Conservation (phyloP, 1,284 basidiomycete genomes). For the Clitocybe nebularis region DNA sequence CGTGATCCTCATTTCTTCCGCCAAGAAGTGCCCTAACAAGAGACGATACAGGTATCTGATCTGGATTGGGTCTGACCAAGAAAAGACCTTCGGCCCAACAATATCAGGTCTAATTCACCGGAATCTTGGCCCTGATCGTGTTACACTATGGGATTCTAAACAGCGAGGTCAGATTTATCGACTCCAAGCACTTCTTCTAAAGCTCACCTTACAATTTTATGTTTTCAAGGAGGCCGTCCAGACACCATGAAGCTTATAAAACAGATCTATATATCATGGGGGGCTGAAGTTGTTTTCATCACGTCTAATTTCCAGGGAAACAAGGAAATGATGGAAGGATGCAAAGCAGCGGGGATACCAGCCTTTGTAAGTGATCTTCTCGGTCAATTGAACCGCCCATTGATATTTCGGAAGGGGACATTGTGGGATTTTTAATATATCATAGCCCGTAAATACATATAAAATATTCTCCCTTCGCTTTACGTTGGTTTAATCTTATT, state of each 20-base stretch:
- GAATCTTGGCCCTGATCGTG: conserved; percentile 50
- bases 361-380: conserved; percentile 41
- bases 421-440: conserved; percentile 36
- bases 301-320: conserved; percentile 63
- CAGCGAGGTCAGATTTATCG: conserved; percentile 39
- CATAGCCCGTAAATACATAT: too few species aligned
- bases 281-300: conserved; percentile 61
- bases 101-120: conserved; percentile 65
- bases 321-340: conserved; percentile 66
- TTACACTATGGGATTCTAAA: conserved; percentile 62
- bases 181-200: conserved; percentile 1
- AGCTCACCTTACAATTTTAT: conserved; percentile 6
- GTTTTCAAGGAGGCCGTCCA: conserved; percentile 36
- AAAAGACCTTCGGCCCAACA: conserved; percentile 78
- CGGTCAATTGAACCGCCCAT: neutral
- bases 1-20: conserved; percentile 6
- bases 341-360: conserved; percentile 57
- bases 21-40: conserved; percentile 4
- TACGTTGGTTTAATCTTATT: neutral
- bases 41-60: conserved; percentile 52
- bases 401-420: conserved; percentile 28
- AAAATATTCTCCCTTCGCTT: neutral
- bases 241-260: conserved; percentile 44
- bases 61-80: conserved; percentile 75
- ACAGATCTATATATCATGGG: conserved; percentile 38